A percentile compares a stretch with the other conserved stretches of the same genome.
phyloP scores from a whole-genome alignment of 2,329 filamentous ascomycete genomes.

The Zasmidium cellare region DNA sequence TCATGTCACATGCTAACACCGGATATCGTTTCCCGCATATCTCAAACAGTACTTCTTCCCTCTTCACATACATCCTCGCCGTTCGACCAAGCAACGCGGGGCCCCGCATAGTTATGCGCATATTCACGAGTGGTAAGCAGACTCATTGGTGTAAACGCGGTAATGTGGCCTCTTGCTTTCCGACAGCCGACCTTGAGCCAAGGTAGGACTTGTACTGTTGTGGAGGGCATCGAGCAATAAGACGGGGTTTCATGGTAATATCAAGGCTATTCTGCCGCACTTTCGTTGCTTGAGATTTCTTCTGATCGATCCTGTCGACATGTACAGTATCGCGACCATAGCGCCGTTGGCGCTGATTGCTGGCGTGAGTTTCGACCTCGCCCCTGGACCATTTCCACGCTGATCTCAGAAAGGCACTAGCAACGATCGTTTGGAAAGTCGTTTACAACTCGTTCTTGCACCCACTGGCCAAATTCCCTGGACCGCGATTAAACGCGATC shows the following conservation, averaged over 20 bases:
- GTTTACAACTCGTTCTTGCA: constrained; percentile 45
- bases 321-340: constrained; percentile 14
- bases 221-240: neutral
- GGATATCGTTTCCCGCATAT: neutral
- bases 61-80: neutral
- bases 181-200: constrained; percentile 8
- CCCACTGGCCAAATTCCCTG: constrained; percentile 44
- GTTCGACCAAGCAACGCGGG: neutral
- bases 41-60: neutral
- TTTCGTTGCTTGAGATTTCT: neutral
- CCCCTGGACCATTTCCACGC: neutral
- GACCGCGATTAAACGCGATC: constrained; percentile 35
- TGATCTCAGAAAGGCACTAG: constrained; percentile 7
- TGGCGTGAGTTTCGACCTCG: constrained; percentile 2
- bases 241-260: neutral
- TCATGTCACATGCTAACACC: neutral
- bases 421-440: constrained; percentile 5
- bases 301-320: neutral
- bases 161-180: neutral
- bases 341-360: constrained; percentile 9
- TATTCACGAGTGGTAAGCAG: neutral
- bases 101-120: neutral
- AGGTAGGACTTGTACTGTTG: constrained; percentile 3
- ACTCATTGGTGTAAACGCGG: neutral
- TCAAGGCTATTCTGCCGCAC: neutral